A percentile compares a stretch with the other conserved stretches of the same genome.
Conservation (phyloP, 2,329 filamentous ascomycete species). For the Pseudogymnoascus sp. region DNA sequence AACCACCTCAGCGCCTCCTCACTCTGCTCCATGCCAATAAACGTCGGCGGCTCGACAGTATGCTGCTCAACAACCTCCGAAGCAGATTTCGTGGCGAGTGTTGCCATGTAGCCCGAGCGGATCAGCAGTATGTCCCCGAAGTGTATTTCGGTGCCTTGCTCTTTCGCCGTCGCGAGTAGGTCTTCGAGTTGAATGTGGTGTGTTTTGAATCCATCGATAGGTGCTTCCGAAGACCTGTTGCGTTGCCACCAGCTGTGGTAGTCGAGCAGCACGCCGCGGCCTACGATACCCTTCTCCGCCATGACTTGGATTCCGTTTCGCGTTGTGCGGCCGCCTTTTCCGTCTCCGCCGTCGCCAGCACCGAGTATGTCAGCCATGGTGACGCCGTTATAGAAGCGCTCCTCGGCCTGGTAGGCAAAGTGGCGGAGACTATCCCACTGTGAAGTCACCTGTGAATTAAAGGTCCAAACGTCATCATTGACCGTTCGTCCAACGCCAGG, state of each 20-base stretch:
- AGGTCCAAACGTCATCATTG: slow-evolving; percentile 53
- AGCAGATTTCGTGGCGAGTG: slow-evolving; percentile 21
- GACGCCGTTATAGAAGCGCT: slow-evolving; percentile 30
- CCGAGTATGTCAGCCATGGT: slow-evolving; percentile 30
- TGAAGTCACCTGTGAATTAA: slow-evolving; percentile 47
- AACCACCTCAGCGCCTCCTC: slow-evolving; percentile 33
- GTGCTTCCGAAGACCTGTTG: slow-evolving; percentile 28
- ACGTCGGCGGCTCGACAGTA: slow-evolving; percentile 30
- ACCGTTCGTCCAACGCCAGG: slow-evolving; percentile 43
- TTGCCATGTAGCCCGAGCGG: slow-evolving; percentile 36
- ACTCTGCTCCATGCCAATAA: slow-evolving; percentile 38
- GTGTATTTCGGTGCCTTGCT: slow-evolving; percentile 36
- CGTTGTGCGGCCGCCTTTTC: slow-evolving; percentile 15
- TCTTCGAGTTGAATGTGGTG: slow-evolving; percentile 29
- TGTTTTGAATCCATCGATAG: slow-evolving; percentile 30
- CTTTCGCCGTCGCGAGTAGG: slow-evolving; percentile 34
- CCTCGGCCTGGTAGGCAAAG: slow-evolving; percentile 40
- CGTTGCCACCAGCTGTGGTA: slow-evolving; percentile 34
- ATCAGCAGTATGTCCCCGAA: slow-evolving; percentile 44
- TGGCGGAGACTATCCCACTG: slow-evolving; percentile 50
- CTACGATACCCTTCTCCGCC: slow-evolving; percentile 45
- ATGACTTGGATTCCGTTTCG: slow-evolving; percentile 40
- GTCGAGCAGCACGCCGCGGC: slow-evolving; percentile 45
- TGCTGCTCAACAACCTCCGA: slow-evolving; percentile 29
- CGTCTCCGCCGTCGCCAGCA: slow-evolving; percentile 22